Evolutionary conservation across 345 rosid species (phyloP).

Genomic region (Boechera stricta): DNA sequence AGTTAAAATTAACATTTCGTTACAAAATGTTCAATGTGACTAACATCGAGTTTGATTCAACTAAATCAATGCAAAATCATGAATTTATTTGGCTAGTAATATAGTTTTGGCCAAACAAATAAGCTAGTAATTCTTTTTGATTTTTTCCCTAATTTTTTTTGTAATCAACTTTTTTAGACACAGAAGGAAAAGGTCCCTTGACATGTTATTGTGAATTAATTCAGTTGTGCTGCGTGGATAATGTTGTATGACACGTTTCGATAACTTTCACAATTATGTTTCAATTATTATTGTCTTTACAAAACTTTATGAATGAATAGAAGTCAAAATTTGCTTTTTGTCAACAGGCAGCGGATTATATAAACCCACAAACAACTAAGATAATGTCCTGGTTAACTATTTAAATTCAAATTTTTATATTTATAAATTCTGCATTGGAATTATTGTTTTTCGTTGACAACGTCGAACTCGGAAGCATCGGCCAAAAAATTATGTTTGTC

Average conservation of each 20-base stretch:
- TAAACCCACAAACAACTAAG: background rate
- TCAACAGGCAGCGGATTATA: background rate
- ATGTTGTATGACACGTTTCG: background rate
- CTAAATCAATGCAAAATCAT: background rate
- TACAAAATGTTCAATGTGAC: background rate
- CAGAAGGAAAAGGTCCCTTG: background rate
- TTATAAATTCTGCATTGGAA: background rate
- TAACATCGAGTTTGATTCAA: background rate
- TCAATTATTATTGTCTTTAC: background rate
- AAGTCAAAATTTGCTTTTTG: background rate
- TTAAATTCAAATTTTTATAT: background rate
- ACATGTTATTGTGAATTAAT: background rate
- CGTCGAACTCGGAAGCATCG: background rate
- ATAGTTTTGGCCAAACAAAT: background rate
- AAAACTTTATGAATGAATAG: background rate
- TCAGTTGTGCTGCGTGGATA: background rate
- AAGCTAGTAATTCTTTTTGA: background rate
- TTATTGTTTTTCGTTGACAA: background rate
- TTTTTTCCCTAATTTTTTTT: background rate
- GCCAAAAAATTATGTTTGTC: background rate
- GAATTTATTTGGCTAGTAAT: background rate
- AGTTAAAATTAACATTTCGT: background rate
- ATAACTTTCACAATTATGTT: background rate
- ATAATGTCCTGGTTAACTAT: background rate
- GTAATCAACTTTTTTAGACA: background rate